Conservation (phyloP, 1,284 basidiomycete genomes). For the Cutaneotrichosporon sp. region DNA sequence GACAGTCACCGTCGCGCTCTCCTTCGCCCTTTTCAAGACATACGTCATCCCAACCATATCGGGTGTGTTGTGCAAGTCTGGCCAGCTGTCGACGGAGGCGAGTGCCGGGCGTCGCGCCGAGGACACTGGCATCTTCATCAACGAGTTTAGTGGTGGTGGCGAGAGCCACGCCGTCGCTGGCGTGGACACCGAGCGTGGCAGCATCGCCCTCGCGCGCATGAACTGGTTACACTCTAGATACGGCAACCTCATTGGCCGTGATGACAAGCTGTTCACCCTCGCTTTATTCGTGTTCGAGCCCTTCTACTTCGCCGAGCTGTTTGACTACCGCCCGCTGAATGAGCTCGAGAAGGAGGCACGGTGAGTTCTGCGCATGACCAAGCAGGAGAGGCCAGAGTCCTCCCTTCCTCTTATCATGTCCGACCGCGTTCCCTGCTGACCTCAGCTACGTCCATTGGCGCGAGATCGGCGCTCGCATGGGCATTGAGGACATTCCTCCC, state of each 20-base stretch:
- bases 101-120: slow-evolving; percentile 20
- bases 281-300: slow-evolving; percentile 23
- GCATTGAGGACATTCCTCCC: slow-evolving; percentile 18
- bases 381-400: neutral
- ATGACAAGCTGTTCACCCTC: slow-evolving; percentile 25
- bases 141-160: slow-evolving; percentile 17
- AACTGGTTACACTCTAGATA: slow-evolving; percentile 24
- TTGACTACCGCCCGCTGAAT: slow-evolving; percentile 17
- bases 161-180: slow-evolving; percentile 5
- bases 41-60: slow-evolving; percentile 23
- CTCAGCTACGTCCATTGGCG: slow-evolving; percentile 24
- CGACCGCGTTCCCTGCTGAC: slow-evolving; percentile 1
- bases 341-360: slow-evolving; percentile 22
- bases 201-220: slow-evolving; percentile 22
- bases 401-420: neutral
- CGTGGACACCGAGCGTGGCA: slow-evolving; percentile 19
- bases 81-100: slow-evolving; percentile 13
- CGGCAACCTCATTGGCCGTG: slow-evolving; percentile 19
- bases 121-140: slow-evolving; percentile 24
- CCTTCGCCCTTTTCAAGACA: slow-evolving; percentile 25
- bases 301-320: slow-evolving; percentile 1
- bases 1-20: slow-evolving; percentile 12
- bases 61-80: slow-evolving; percentile 16
- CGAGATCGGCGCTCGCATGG: slow-evolving; percentile 27
- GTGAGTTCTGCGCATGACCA: slow-evolving; percentile 7